These are phyloP conservation scores for Didymella keratinophila DNA, from an alignment of 2,329 filamentous ascomycete genomes.

Conservation along the genomic window DNA sequence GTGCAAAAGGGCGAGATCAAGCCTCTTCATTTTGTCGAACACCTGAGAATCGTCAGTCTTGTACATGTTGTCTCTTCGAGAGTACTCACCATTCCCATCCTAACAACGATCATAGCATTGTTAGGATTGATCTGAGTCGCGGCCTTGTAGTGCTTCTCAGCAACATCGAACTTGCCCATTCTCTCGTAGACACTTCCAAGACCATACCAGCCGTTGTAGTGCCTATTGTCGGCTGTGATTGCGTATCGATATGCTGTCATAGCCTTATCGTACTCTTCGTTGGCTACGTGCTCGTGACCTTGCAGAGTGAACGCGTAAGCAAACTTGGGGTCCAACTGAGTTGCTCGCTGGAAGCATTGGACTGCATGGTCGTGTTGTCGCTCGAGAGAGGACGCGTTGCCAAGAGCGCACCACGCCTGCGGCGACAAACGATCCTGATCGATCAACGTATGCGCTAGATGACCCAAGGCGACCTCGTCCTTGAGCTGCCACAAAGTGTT, in stretches of 20 bases:
- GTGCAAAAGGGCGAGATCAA: conserved; percentile 77
- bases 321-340: conserved; percentile 87
- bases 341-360: conserved; percentile 92
- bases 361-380: conserved; percentile 94
- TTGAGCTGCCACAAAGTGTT: conserved; percentile 99
- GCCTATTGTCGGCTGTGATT: conserved; percentile 83
- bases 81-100: conserved; percentile 77
- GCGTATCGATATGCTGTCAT: conserved; percentile 85
- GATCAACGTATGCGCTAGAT: conserved; percentile 87
- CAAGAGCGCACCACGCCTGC: conserved; percentile 94
- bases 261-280: conserved; percentile 97
- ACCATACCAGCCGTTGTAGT: conserved; percentile 99
- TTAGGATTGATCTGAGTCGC: conserved; percentile 91
- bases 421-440: conserved; percentile 88
- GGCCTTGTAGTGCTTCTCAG: conserved; percentile 88
- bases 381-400: conserved; percentile 92
- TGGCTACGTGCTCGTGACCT: conserved; percentile 93
- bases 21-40: conserved; percentile 86
- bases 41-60: conserved; percentile 40
- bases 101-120: conserved; percentile 90
- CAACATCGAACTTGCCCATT: conserved; percentile 88
- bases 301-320: conserved; percentile 96
- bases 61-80: background rate
- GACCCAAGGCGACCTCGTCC: conserved; percentile 88
- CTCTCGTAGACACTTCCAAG: conserved; percentile 83